These are phyloP conservation scores for Galerina marginata DNA, from an alignment of 768 basidiomycete species.

Conservation along the genomic window DNA sequence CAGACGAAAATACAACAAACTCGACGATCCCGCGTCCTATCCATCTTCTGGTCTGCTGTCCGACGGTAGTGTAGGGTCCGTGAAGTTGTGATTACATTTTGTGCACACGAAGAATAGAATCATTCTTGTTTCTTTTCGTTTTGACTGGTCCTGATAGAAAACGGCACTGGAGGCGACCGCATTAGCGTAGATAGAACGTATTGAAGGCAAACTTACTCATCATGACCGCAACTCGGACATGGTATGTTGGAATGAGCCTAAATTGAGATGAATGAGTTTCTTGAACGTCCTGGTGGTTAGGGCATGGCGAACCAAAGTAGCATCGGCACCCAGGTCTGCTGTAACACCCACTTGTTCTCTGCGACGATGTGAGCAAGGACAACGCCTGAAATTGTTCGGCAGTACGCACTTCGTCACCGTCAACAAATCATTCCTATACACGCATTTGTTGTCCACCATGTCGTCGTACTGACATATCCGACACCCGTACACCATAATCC, in stretches of 20 bases:
- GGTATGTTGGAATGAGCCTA: constrained; percentile 84
- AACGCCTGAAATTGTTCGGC: not conserved
- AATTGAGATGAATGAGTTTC: not conserved
- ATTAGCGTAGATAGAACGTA: constrained; percentile 2
- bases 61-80: constrained; percentile 65
- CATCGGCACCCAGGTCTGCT: constrained; percentile 84
- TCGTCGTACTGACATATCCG: constrained; percentile 90
- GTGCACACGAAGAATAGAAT: constrained; percentile 90
- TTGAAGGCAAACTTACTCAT: constrained; percentile 65
- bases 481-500: constrained; percentile 89
- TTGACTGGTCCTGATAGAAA: constrained; percentile 96
- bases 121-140: constrained; percentile 95
- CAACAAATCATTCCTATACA: constrained; percentile 92
- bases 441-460: constrained; percentile 84
- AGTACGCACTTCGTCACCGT: constrained; percentile 84
- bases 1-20: constrained; percentile 9
- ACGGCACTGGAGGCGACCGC: constrained; percentile 68
- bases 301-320: constrained; percentile 70
- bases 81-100: constrained; percentile 78
- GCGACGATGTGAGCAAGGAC: constrained; percentile 22
- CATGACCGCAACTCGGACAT: constrained; percentile 82
- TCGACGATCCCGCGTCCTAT: not conserved
- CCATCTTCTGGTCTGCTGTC: constrained; percentile 42
- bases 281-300: not conserved
- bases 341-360: constrained; percentile 96